Base-by-base conservation (phyloP, 768 basidiomycete genomes). In the Paxillus rubicundulus region DNA sequence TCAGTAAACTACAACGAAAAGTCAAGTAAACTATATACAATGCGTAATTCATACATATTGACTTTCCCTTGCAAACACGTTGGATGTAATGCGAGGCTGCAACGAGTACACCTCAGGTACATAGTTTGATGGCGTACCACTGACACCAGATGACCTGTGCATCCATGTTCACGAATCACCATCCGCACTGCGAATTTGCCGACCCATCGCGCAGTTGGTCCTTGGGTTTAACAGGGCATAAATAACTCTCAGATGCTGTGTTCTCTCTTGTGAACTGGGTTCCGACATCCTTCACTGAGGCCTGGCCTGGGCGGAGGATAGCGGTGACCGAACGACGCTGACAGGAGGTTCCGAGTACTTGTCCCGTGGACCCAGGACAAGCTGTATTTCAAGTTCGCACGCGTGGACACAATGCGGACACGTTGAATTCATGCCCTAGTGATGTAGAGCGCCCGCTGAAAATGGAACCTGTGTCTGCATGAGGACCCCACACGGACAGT, bases 1-100 rank as follows among this genome's bases (percentile, higher is more conserved):
- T 94, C 58, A 85, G 88, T 61, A 82, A 90, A 68, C 76, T 92
- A 56, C 79, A 82, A 55, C 89, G 88, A 66, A 81, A 77, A 55
- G 78, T 84, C 59, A 87, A 87, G 78, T 87, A 81, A 75, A 74
- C 51, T 39, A 41, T 57, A 59, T 55, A n/a, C n/a, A 47, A 56
- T 53, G 46, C 43, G n/a, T 24, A 56, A 38, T 56, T 45, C 17
- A n/a, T 32, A 24, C 50, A 44, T 55, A 21, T 56, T 37, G 45
- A 52, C 24, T 24, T 59, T 55, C 49, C 54, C 37, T 48, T 49
- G 44, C 50, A 40, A 49, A 53, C 58, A 38, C 48, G 45, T 57
- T 45, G 58, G 46, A 59, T 56, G 61, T 55, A 55, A 60, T 59
- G 53, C 56, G 58, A 41, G 33, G 45, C 39, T 41, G 37, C 49